Percentiles rank a stretch among this genome's conserved stretches.
Evolutionary conservation across 805 yeast genomes (phyloP).

Genomic region (Yamadazyma phyllophila): DNA sequence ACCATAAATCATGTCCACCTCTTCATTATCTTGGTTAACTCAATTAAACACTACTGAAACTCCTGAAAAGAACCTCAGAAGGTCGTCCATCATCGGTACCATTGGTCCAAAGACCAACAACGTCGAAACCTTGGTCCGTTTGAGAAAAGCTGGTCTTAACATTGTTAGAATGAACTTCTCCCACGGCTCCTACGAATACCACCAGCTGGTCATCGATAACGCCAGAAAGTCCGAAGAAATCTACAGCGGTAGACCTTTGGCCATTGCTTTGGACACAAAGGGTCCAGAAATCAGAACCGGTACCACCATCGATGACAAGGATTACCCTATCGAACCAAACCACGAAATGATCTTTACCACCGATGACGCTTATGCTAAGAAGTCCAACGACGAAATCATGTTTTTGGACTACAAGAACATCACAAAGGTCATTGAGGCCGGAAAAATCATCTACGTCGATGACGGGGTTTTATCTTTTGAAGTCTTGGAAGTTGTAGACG

Average conservation of each 20-base stretch:
- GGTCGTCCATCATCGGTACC: slow-evolving; percentile 97
- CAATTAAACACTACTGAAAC: slow-evolving; percentile 68
- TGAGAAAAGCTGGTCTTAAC: slow-evolving; percentile 97
- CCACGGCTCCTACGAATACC: slow-evolving; percentile 97
- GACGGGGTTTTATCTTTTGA: slow-evolving; percentile 97
- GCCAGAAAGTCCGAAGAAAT: slow-evolving; percentile 90
- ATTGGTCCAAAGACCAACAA: slow-evolving; percentile 97
- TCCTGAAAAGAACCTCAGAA: slow-evolving; percentile 80
- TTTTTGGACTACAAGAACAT: slow-evolving; percentile 93
- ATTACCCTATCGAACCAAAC: slow-evolving; percentile 78
- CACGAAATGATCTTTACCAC: slow-evolving; percentile 95
- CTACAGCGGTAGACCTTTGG: slow-evolving; percentile 94
- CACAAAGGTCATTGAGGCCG: slow-evolving; percentile 85
- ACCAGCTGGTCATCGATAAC: slow-evolving; percentile 93
- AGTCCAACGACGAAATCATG: slow-evolving; percentile 79
- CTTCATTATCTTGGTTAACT: slow-evolving; percentile 76
- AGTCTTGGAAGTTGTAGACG: slow-evolving; percentile 81
- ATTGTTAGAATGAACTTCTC: slow-evolving; percentile 99
- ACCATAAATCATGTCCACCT: slow-evolving; percentile 33
- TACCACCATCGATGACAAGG: slow-evolving; percentile 75
- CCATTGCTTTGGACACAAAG: slow-evolving; percentile 97
- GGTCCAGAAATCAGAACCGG: slow-evolving; percentile 99
- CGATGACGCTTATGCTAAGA: slow-evolving; percentile 70
- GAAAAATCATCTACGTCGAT: slow-evolving; percentile 91
- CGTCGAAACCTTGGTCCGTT: slow-evolving; percentile 76